phyloP scores from a whole-genome alignment of 2,329 filamentous ascomycete species.

The Zymoseptoria passerinii region DNA sequence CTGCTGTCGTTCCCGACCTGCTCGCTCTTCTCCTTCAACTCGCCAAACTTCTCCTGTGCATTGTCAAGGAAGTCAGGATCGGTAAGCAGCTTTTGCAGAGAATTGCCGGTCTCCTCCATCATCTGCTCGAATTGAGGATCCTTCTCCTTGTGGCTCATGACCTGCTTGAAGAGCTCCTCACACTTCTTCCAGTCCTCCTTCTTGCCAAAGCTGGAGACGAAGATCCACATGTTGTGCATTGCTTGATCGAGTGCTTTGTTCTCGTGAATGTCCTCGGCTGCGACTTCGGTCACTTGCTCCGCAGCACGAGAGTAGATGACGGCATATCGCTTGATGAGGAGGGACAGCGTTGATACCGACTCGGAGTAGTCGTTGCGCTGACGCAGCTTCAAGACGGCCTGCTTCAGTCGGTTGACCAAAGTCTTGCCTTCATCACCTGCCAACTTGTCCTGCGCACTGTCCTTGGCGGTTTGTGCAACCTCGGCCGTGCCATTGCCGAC shows the following conservation, averaged over 20 bases:
- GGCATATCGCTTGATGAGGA: slow-evolving; percentile 71
- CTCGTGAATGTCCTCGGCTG: slow-evolving; percentile 61
- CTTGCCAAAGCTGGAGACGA: slow-evolving; percentile 74
- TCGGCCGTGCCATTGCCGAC: slow-evolving; percentile 39
- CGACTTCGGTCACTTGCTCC: slow-evolving; percentile 56
- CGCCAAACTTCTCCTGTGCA: slow-evolving; percentile 56
- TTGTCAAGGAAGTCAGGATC: slow-evolving; percentile 81
- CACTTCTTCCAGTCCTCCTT: slow-evolving; percentile 65
- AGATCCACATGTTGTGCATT: slow-evolving; percentile 68
- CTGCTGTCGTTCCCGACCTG: slow-evolving; percentile 56
- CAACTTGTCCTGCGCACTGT: slow-evolving; percentile 67
- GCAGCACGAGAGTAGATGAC: slow-evolving; percentile 66
- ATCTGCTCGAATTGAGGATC: slow-evolving; percentile 78
- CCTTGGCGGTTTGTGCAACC: slow-evolving; percentile 50
- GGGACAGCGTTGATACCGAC: slow-evolving; percentile 70
- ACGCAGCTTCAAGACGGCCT: slow-evolving; percentile 64
- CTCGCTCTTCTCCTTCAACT: slow-evolving; percentile 49
- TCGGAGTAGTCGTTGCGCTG: slow-evolving; percentile 74
- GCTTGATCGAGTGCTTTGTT: slow-evolving; percentile 70
- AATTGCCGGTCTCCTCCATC: slow-evolving; percentile 62
- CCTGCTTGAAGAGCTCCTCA: slow-evolving; percentile 57
- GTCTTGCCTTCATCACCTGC: slow-evolving; percentile 64
- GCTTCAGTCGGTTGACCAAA: slow-evolving; percentile 65
- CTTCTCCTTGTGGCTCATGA: slow-evolving; percentile 64
- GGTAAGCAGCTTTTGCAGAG: slow-evolving; percentile 71